Conservation (phyloP, 305 asterid genomes). For the Fraxinus xanthoxyloides region DNA sequence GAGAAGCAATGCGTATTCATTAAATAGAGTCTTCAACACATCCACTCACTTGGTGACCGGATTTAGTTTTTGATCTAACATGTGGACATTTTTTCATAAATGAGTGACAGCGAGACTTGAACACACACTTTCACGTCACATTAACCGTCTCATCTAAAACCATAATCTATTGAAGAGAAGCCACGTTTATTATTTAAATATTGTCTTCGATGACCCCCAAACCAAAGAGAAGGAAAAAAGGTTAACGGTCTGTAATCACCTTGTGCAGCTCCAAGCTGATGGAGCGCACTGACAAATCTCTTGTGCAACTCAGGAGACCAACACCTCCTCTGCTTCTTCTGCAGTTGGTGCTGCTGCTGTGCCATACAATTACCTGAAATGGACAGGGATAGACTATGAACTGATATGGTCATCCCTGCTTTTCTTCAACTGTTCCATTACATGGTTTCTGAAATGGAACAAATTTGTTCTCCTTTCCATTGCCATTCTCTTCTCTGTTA, state of each 20-base stretch:
- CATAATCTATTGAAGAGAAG: neutral
- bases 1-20: neutral
- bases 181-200: neutral
- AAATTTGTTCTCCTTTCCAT: neutral
- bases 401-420: neutral
- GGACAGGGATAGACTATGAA: neutral
- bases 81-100: neutral
- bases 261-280: slow-evolving; percentile 19
- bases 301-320: slow-evolving; percentile 19
- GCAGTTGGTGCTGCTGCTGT: slow-evolving; percentile 1
- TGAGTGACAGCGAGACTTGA: neutral
- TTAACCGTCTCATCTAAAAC: neutral
- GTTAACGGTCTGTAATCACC: neutral
- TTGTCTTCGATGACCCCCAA: neutral
- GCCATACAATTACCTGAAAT: neutral
- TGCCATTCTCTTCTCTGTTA: neutral
- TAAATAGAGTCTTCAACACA: neutral
- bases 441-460: slow-evolving; percentile 12
- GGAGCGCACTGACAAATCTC: slow-evolving; percentile 11
- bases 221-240: neutral
- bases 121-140: neutral
- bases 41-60: neutral
- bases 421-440: neutral
- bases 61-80: neutral
- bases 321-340: slow-evolving; percentile 15